These are phyloP conservation scores for Chenopodium formosanum DNA, from an alignment of 148 eudicot genomes.

Conservation along the genomic window DNA sequence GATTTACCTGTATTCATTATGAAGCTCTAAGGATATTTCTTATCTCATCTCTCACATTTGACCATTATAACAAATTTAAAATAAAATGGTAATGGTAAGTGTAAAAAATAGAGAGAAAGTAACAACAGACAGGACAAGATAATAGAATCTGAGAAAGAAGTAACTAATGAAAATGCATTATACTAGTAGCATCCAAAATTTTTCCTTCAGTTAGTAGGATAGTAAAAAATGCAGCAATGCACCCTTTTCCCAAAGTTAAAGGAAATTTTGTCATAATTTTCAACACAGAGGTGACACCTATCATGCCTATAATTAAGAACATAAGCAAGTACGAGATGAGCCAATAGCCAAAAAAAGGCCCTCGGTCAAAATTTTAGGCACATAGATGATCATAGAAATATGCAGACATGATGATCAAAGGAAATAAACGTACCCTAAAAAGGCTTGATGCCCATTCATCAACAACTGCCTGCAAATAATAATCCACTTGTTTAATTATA, in stretches of 20 bases:
- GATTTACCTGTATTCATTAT: conserved; percentile 99
- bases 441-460: conserved; percentile 99
- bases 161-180: background rate
- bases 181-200: background rate
- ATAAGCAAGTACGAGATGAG: background rate
- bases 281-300: background rate
- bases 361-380: background rate
- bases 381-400: background rate
- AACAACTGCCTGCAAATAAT: conserved; percentile 72
- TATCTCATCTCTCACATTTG: conserved; percentile 4
- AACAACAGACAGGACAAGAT: background rate
- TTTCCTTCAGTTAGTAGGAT: background rate
- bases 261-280: background rate
- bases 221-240: background rate
- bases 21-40: conserved; percentile 69
- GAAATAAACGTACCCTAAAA: conserved; percentile 64
- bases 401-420: conserved; percentile 5
- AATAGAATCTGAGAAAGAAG: background rate
- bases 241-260: background rate
- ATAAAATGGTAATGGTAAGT: background rate
- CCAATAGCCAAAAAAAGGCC: background rate
- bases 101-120: background rate
- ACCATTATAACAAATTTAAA: conserved; percentile 20
- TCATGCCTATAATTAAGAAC: background rate
- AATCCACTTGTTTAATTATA: background rate